Percentiles rank a stretch among this genome's conserved stretches.
These are phyloP conservation scores for Alternaria sp. DNA, from an alignment of 2,329 filamentous ascomycete genomes.

Conservation along the genomic window DNA sequence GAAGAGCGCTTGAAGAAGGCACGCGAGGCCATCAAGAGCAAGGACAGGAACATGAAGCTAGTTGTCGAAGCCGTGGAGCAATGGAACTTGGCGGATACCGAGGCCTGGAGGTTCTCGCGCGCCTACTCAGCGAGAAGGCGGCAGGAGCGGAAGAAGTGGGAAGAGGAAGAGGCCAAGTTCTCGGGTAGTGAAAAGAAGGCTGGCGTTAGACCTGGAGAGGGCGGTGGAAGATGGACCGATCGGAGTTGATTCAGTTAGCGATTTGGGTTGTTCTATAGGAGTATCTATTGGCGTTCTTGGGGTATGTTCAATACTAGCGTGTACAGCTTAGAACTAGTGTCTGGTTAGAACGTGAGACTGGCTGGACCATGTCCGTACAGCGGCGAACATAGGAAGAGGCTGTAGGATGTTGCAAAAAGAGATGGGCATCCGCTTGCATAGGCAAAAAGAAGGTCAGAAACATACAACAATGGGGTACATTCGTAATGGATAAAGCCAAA, in stretches of 20 bases:
- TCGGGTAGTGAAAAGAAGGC: conserved; percentile 62
- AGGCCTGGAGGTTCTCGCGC: conserved; percentile 76
- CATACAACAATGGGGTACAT: no score
- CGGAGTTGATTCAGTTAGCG: conserved; percentile 1
- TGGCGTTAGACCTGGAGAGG: conserved; percentile 55
- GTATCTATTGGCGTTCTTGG: neutral
- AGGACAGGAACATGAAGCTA: conserved; percentile 34
- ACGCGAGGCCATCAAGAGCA: conserved; percentile 49
- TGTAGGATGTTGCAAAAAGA: neutral
- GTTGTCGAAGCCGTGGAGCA: conserved; percentile 54
- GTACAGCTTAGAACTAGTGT: neutral
- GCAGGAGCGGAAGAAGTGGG: conserved; percentile 71
- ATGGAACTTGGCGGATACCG: conserved; percentile 71
- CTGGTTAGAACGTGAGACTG: neutral
- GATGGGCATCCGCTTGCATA: no score
- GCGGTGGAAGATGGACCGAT: conserved; percentile 46
- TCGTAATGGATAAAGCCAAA: no score
- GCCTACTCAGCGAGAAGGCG: conserved; percentile 69
- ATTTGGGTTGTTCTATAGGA: neutral
- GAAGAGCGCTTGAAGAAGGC: conserved; percentile 62
- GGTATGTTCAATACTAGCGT: neutral
- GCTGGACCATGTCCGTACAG: neutral
- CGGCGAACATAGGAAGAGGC: no score
- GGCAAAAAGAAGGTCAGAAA: no score
- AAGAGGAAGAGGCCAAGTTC: conserved; percentile 71